Percentiles rank a stretch among this genome's conserved stretches.
phyloP scores from a whole-genome alignment of 139 green algal genomes.

The Haematococcus lacustris region DNA sequence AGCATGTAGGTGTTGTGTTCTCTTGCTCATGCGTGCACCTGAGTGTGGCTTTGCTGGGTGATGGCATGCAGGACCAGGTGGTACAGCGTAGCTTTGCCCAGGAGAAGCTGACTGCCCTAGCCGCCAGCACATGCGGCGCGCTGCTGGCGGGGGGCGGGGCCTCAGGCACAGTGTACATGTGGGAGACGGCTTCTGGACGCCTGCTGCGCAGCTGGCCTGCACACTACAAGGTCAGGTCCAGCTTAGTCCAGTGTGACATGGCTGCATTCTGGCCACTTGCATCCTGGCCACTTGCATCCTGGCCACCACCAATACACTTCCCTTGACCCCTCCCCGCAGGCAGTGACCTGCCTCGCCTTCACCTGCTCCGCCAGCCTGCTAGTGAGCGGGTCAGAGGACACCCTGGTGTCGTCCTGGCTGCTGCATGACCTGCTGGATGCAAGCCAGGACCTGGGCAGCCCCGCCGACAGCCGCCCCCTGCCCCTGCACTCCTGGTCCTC shows the following conservation, averaged over 20 bases:
- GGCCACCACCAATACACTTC: neutral
- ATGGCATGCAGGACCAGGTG: conserved; percentile 54
- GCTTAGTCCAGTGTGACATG: neutral
- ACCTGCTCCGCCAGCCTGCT: conserved; percentile 54
- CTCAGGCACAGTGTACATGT: conserved; percentile 67
- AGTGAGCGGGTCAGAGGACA: conserved; percentile 75
- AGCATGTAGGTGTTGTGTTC: neutral
- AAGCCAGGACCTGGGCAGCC: conserved; percentile 11
- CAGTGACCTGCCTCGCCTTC: conserved; percentile 63
- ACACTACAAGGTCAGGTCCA: conserved; percentile 73
- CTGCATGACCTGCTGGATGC: conserved; percentile 66
- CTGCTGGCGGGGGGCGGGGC: conserved; percentile 52
- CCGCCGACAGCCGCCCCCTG: conserved; percentile 15
- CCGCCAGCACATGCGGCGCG: conserved; percentile 42
- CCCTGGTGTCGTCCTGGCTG: conserved; percentile 67
- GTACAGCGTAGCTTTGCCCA: conserved; percentile 59
- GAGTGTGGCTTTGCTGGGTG: neutral
- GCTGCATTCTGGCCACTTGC: neutral
- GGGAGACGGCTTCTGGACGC: conserved; percentile 62
- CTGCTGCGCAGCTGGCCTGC: conserved; percentile 75
- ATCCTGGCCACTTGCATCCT: neutral
- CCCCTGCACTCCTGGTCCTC: conserved; percentile 63
- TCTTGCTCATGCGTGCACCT: neutral
- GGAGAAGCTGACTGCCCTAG: conserved; percentile 52
- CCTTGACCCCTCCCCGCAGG: conserved; percentile 21